Evolutionary conservation across 176 grass and related monocot genomes (phyloP), one percentile per base, ranked within the genome.

Genomic region (Oryza meridionalis): DNA sequence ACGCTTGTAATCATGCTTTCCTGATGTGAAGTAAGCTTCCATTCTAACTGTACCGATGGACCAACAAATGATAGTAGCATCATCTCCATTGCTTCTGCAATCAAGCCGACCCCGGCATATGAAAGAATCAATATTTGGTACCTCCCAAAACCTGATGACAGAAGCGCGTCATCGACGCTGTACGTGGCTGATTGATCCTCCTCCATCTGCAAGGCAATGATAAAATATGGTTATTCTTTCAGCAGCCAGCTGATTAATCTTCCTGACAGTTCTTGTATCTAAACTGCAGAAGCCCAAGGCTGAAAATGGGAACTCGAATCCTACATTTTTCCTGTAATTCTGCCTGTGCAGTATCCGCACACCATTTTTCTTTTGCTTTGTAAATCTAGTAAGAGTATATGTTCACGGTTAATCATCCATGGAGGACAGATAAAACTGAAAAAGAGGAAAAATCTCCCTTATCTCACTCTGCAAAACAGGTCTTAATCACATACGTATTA

Each of bases 41-140:
- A 98, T 47, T 98, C 87, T 50, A 80, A 64, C 85, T 95, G 96
- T 65, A 98, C 93, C 11, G 96, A 88, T 68, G 93, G 93, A 8
- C 96, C 93, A 24, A 98, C 93, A 65, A 98, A 98, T 10, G 96
- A 98, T 16, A 98, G 55, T 46, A 98, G 91, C 96, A 98, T 95
- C 96, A 98, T 98, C 85, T 98, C 96, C 96, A 98, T 96, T 2
- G 96, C 93, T 77, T 98, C 96, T 16, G 91, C 90, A 33, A 98
- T 89, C 45, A 90, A 94, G 59, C 89, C 96, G 55, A 98, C 87
- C 61, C 93, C 96, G 17, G 96, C 89, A 75, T 98, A 98, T 50
- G 82, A 66, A 67, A 95, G 91, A 76, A 98, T 89, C 76, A 92
- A 80, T 29, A 75, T 81, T 88, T 98, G 96, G 79, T 90, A 98